phyloP scores from a whole-genome alignment of 2,329 filamentous ascomycete species.

The Sporothrix sp. region DNA sequence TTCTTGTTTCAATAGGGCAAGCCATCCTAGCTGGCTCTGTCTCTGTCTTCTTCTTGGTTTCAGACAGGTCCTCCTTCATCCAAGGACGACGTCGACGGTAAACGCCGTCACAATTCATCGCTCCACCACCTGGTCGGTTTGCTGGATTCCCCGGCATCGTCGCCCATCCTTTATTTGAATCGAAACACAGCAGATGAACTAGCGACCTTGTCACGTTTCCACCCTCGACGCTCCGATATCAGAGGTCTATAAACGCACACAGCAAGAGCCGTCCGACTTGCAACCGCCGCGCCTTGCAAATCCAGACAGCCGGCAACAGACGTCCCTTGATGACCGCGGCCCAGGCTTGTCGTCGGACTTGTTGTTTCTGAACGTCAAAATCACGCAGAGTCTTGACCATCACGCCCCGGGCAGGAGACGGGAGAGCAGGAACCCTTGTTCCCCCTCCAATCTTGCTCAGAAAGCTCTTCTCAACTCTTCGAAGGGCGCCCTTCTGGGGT shows the following conservation, averaged over 20 bases:
- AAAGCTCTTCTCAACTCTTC: too few relatives aligned
- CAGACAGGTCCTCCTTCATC: not conserved
- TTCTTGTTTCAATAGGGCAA: conserved; percentile 21
- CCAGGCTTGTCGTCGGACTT: not conserved
- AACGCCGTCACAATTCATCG: not conserved
- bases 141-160: not conserved
- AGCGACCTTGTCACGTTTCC: not conserved
- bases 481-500: too few relatives aligned
- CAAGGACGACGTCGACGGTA: not conserved
- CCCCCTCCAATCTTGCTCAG: too few relatives aligned
- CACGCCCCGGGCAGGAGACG: not conserved
- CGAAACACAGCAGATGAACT: conserved; percentile 9
- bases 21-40: conserved; percentile 10
- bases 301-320: too few relatives aligned
- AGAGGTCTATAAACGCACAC: too few relatives aligned
- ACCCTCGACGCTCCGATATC: not conserved
- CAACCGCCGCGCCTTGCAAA: too few relatives aligned
- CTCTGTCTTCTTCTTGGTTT: conserved; percentile 8
- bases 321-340: too few relatives aligned
- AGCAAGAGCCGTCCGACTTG: too few relatives aligned
- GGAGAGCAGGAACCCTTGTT: not conserved
- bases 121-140: not conserved
- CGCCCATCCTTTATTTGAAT: conserved; percentile 7
- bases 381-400: not conserved
- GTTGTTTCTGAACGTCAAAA: not conserved